Base-by-base conservation (phyloP, 2,329 filamentous ascomycete genomes). In the Diaporthe sp. region DNA sequence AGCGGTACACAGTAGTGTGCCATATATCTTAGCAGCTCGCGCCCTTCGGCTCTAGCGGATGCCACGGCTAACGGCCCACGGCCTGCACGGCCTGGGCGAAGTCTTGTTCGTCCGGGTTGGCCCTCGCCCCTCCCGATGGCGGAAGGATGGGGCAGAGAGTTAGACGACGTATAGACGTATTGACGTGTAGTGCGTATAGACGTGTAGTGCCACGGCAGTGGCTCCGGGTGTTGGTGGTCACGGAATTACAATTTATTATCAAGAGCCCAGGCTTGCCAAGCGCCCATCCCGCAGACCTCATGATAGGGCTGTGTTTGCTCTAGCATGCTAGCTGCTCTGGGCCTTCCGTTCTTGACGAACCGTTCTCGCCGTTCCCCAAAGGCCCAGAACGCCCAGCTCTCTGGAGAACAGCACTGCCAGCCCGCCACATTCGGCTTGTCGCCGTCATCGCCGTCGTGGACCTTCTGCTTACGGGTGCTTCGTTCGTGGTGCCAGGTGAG, bases 291-390 rank as follows among this genome's bases (percentile, higher is more conserved):
- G 62, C 65, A 55, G 34, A 22, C 49, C 49, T 53, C 46, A 37
- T 68, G 62, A 68, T 68, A 68, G 65, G 65, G 65, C 65, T 68
- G 65, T 68, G 65, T 22, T 15, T n/a, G n/a, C 34, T 39, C 46
- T 25, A 68, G 62, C 19, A 39, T n/a, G 42, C 44, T 55, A 55
- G 51, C 51, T 7, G 28, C 55, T 34, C 55, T 53, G 44, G 46
- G 46, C 65, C 22, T 4, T 68, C n/a, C 37, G 22, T 42, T 19
- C 42, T 39, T 22, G 65, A 46, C 65, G 65, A 68, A 68, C 65
- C 65, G 46, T 39, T 39, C 31, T 2, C 15, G 59, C 12, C 28
- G 42, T 34, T 67, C 22, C 9, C 65, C 65, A 55, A 34, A 31
- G n/a, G 65, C 65, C 65, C 49, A 69, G 49, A 39, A 53, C n/a